Evolutionary conservation across 2,329 filamentous ascomycete species (phyloP), one percentile per base, ranked within the genome.

Genomic region (Aspergillus sp.): DNA sequence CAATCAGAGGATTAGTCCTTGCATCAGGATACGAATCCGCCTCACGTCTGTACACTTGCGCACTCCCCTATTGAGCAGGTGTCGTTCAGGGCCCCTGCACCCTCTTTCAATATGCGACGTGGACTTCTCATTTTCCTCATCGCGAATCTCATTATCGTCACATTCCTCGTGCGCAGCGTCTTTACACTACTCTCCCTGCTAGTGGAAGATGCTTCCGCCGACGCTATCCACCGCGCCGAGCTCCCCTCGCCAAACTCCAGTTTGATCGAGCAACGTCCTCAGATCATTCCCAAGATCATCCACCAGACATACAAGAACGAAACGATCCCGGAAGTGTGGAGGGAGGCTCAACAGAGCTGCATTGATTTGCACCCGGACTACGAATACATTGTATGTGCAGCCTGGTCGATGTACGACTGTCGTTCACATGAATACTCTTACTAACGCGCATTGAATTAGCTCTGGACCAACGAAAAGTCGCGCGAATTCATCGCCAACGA

Each of bases 221-320:
- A 90, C 77, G 86, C 86, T 57, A 91, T 91, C 60, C 83, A 83
- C 64, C 82, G 82, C 64, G 82, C 84, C 54, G 88, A 91, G 67
- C 82, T 91, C 47, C 88, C 87, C 13, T 83, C 86, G 8, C 85
- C 86, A 15, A 86, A 88, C 69, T 86, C 86, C 3, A 84, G 82
- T 62, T 69, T 84, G 64, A 84, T 85, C 65, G 83, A 83, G 62
- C 79, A 81, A 51, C 78, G 80, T 50, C 82, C 83, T 8, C 85
- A 87, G 66, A 73, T 90, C 65, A 90, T 91, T 53, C 89, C 89
- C 51, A 90, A 89, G 76, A 91, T 91, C 70, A 90, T 91, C 59
- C 89, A 91, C 78, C 89, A 91, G 73, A 91, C 89, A 8, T 91
- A 90, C 75, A 86, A 85, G 69, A 91, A 90, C 71, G 84, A 88